Percentiles rank a stretch among this genome's conserved stretches.
These are phyloP conservation scores for Pyrenophora seminiperda DNA, from an alignment of 2,329 filamentous ascomycete genomes.

Conservation along the genomic window DNA sequence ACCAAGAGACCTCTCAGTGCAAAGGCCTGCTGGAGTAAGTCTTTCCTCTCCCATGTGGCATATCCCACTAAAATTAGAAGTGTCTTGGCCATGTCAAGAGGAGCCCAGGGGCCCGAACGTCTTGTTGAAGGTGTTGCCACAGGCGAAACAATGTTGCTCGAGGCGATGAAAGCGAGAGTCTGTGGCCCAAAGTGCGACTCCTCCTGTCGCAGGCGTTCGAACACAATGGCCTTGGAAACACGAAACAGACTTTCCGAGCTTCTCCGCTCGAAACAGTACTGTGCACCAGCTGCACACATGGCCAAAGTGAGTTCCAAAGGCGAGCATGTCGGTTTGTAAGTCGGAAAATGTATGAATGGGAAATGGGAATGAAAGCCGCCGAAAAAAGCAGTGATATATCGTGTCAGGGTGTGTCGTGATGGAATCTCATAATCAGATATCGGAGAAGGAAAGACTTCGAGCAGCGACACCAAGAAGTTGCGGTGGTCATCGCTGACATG, in stretches of 20 bases:
- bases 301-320: constrained; percentile 40
- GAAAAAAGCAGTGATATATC: constrained; percentile 42
- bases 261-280: constrained; percentile 42
- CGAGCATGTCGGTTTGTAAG: constrained; percentile 37
- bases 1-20: constrained; percentile 35
- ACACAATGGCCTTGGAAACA: constrained; percentile 37
- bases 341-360: constrained; percentile 42
- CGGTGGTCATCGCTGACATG: constrained; percentile 36
- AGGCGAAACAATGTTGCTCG: constrained; percentile 18
- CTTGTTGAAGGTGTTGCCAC: constrained; percentile 9
- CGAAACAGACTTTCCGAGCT: constrained; percentile 38
- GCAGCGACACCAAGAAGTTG: constrained; percentile 26
- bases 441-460: constrained; percentile 25
- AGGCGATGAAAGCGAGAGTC: constrained; percentile 27
- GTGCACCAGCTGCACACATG: constrained; percentile 42
- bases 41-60: constrained; percentile 40
- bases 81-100: constrained; percentile 37
- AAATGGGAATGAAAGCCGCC: constrained; percentile 42
- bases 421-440: constrained; percentile 38
- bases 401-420: constrained; percentile 37
- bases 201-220: constrained; percentile 34
- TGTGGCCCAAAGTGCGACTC: constrained; percentile 31
- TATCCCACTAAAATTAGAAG: constrained; percentile 39
- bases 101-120: constrained; percentile 32
- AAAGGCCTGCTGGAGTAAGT: constrained; percentile 40